Evolutionary conservation across 208 protist genomes (phyloP), one percentile per base, ranked within the genome.

Genomic region (Crithidia brevicula): DNA sequence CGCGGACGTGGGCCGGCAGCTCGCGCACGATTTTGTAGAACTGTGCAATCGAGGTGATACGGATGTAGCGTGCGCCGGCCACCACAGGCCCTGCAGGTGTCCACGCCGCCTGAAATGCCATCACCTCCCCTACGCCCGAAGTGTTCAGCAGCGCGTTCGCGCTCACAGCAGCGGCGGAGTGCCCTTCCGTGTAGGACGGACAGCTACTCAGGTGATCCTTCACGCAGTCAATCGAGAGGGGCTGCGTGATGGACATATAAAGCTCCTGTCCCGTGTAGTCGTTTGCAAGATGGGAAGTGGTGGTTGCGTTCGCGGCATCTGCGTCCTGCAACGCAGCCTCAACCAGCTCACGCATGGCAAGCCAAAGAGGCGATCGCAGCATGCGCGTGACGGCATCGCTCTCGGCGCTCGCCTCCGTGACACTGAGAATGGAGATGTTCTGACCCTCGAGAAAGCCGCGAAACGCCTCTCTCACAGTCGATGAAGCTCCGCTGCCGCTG

Each of bases 11-110:
- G 8, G 18, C n/a, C 8, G 66, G 56, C n/a, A 87, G 33, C 13
- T 52, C 43, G 8, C 30, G 60, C 4, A 79, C 10, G 25, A 77
- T 50, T 11, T 64, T 58, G 38, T 42, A 34, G 38, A 87, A 73
- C 13, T 77, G 53, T 8, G 57, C 61, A 0, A 54, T 36, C 7
- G 61, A 74, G 11, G 38, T 50, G 52, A 83, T 46, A 1, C 20
- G 34, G 13, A 76, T 52, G 77, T 79, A 83, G 20, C 52, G 57
- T 8, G 72, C 77, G 7, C 77, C 81, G 9, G 71, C 51, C 51
- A 83, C 73, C 8, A 87, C 67, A 2, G 81, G 77, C 22, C 81
- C 81, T 4, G 77, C 77, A 13, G 81, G 72, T 27, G 81, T 87
- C 81, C 81, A 87, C 25, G 79, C 73, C 10, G 61, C 4, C 38